phyloP scores from a whole-genome alignment of 306 rosid species.

The Gillenia trifoliata region DNA sequence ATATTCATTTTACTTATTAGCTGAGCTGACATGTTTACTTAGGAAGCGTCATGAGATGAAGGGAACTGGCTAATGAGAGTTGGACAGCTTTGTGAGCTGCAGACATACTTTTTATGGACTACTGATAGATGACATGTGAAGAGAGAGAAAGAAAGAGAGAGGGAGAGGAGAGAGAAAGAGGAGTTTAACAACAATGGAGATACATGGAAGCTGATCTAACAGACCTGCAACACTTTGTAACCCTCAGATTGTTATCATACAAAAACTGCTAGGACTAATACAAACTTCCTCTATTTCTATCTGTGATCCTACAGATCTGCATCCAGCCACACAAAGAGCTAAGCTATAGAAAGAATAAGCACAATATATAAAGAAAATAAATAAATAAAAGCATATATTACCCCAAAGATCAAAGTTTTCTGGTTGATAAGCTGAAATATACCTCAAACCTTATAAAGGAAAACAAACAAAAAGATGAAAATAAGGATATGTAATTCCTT shows the following conservation, averaged over 20 bases:
- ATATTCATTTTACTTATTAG: neutral
- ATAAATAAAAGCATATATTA: neutral
- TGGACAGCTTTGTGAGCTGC: conserved; percentile 37
- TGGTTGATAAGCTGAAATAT: conserved; percentile 12
- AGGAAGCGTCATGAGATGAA: conserved; percentile 30
- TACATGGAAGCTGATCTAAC: conserved; percentile 4
- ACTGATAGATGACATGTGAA: conserved; percentile 25
- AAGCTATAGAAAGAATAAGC: conserved; percentile 10
- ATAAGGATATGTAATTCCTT: neutral
- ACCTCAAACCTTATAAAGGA: conserved; percentile 19
- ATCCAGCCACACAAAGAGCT: conserved; percentile 19
- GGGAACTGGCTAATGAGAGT: conserved; percentile 35
- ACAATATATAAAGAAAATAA: neutral
- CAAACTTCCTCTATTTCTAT: conserved; percentile 23
- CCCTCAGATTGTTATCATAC: conserved; percentile 11
- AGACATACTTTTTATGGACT: conserved; percentile 14
- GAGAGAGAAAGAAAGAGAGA: conserved; percentile 27
- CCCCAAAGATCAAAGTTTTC: neutral
- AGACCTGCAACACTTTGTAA: conserved; percentile 7
- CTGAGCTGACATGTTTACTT: conserved; percentile 9
- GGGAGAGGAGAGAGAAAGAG: conserved; percentile 6
- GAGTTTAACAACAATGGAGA: conserved; percentile 15
- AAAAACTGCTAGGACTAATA: neutral
- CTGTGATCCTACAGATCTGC: conserved; percentile 35
- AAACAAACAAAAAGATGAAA: conserved; percentile 6